A percentile compares a stretch with the other conserved stretches of the same genome.
Conservation (phyloP, 1,284 basidiomycete genomes). For the Ustilago cynodontis region DNA sequence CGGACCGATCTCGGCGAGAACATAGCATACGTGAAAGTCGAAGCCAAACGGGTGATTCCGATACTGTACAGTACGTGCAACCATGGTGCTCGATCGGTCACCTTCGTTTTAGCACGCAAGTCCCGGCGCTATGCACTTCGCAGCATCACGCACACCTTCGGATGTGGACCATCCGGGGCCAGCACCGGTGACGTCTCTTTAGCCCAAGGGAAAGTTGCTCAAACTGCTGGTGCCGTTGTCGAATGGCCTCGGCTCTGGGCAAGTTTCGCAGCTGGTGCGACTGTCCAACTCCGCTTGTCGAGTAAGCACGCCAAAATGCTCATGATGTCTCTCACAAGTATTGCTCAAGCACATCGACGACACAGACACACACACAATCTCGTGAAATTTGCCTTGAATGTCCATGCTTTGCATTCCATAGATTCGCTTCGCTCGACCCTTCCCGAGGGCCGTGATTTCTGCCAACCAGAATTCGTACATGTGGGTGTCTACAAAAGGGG, state of each 20-base stretch:
- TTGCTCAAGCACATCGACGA: not conserved
- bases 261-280: not conserved
- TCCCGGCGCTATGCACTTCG: not conserved
- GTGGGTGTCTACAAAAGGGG: slow-evolving; percentile 3
- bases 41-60: not conserved
- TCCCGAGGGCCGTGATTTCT: slow-evolving; percentile 30
- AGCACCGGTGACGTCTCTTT: not conserved
- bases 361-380: slow-evolving; percentile 1
- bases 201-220: not conserved
- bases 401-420: slow-evolving; percentile 27
- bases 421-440: slow-evolving; percentile 34
- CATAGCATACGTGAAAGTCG: not conserved
- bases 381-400: slow-evolving; percentile 10
- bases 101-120: not conserved
- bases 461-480: slow-evolving; percentile 24
- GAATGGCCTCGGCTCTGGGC: not conserved
- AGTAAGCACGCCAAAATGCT: not conserved
- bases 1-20: slow-evolving; percentile 6
- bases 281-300: not conserved
- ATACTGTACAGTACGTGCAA: too few relatives aligned
- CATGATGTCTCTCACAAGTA: not conserved
- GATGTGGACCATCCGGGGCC: not conserved
- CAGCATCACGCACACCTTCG: not conserved
- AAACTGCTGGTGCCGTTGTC: not conserved
- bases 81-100: not conserved